phyloP scores from a whole-genome alignment of 257 asterid species.

The Fraxinus excelsior region DNA sequence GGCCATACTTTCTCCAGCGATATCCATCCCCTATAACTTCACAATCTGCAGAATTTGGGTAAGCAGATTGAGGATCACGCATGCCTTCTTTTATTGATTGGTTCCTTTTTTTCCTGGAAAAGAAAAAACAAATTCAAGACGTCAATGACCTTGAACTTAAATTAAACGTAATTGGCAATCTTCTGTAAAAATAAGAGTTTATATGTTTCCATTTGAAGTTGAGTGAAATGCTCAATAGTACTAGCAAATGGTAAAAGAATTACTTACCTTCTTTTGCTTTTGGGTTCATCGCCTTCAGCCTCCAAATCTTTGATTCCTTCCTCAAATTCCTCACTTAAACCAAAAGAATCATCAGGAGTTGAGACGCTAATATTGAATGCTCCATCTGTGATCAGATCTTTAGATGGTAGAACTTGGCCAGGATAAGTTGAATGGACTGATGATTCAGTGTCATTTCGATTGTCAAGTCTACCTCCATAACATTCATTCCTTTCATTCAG shows the following conservation, averaged over 20 bases:
- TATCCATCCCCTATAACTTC: slow-evolving; percentile 62
- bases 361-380: slow-evolving; percentile 10
- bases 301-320: slow-evolving; percentile 46
- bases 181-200: too few relatives aligned
- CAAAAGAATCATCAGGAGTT: slow-evolving; percentile 30
- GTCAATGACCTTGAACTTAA: background rate
- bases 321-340: slow-evolving; percentile 31
- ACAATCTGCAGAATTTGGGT: slow-evolving; percentile 46
- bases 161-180: background rate
- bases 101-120: slow-evolving; percentile 49
- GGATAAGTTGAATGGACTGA: slow-evolving; percentile 33
- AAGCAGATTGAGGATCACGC: slow-evolving; percentile 34
- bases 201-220: background rate
- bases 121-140: slow-evolving; percentile 10
- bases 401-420: slow-evolving; percentile 21
- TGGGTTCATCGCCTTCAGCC: slow-evolving; percentile 43
- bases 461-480: slow-evolving; percentile 24
- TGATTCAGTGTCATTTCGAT: slow-evolving; percentile 32
- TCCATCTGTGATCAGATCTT: slow-evolving; percentile 32
- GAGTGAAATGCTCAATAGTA: too few relatives aligned
- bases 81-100: slow-evolving; percentile 35
- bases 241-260: background rate
- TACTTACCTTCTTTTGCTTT: slow-evolving; percentile 63
- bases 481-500: slow-evolving; percentile 26
- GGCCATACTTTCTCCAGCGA: slow-evolving; percentile 97